These are phyloP conservation scores for Amphichorda felina DNA, from an alignment of 2,329 filamentous ascomycete genomes.

Conservation along the genomic window DNA sequence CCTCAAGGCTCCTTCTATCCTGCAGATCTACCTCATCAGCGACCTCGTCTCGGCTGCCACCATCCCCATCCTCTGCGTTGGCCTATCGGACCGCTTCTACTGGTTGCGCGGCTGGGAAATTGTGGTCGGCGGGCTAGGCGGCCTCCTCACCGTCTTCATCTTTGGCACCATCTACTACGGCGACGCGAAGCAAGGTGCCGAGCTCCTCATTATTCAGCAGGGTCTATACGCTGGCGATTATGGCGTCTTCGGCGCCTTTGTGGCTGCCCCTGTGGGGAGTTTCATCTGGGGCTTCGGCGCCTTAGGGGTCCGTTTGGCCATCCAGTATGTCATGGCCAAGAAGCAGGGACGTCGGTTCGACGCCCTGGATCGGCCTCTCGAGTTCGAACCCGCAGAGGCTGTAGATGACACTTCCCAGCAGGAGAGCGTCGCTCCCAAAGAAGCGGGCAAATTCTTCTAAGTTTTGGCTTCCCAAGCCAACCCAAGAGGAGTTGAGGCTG, in stretches of 20 bases:
- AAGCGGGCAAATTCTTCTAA: slow-evolving; percentile 43
- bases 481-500: neutral
- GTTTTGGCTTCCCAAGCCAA: neutral
- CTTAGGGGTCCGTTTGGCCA: slow-evolving; percentile 44
- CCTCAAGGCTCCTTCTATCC: slow-evolving; percentile 58
- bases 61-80: slow-evolving; percentile 65
- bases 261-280: slow-evolving; percentile 66
- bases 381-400: slow-evolving; percentile 5
- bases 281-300: slow-evolving; percentile 59
- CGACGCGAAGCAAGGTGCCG: slow-evolving; percentile 46
- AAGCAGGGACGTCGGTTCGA: slow-evolving; percentile 50
- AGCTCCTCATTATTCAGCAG: slow-evolving; percentile 59
- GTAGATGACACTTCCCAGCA: slow-evolving; percentile 13
- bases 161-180: slow-evolving; percentile 73
- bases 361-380: slow-evolving; percentile 47
- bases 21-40: slow-evolving; percentile 75
- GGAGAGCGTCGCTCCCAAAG: slow-evolving; percentile 17
- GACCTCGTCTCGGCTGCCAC: slow-evolving; percentile 68
- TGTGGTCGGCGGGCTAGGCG: slow-evolving; percentile 64
- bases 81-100: slow-evolving; percentile 56
- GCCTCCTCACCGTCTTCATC: slow-evolving; percentile 68
- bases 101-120: slow-evolving; percentile 77
- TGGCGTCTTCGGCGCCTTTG: slow-evolving; percentile 74
- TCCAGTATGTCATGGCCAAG: slow-evolving; percentile 47
- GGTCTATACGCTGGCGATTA: slow-evolving; percentile 70